A percentile compares a stretch with the other conserved stretches of the same genome.
phyloP scores from a whole-genome alignment of 2,329 filamentous ascomycete species.

The Arachnomyces sp. region DNA sequence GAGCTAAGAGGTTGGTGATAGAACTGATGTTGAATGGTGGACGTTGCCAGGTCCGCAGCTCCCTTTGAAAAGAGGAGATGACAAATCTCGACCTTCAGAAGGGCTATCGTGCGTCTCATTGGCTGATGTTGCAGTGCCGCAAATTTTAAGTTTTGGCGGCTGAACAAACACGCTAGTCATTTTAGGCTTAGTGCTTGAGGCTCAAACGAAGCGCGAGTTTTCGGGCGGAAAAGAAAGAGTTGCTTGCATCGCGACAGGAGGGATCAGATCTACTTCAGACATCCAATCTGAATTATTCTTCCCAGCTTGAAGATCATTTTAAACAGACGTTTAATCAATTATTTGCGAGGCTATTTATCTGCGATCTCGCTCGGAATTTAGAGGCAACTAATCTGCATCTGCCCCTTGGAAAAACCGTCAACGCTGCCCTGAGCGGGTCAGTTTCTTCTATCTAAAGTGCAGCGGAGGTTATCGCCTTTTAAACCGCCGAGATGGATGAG shows the following conservation, averaged over 20 bases:
- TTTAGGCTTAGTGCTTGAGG: constrained; percentile 8
- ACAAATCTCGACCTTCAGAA: too few species aligned
- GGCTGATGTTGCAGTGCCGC: not conserved
- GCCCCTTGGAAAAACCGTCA: constrained; percentile 22
- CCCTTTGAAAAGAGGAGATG: too few species aligned
- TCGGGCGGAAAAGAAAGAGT: constrained; percentile 10
- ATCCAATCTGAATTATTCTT: constrained; percentile 4
- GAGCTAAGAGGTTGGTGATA: too few species aligned
- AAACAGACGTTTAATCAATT: too few species aligned
- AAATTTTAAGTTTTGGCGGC: not conserved
- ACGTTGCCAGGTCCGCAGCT: too few species aligned
- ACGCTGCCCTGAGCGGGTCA: constrained; percentile 3
- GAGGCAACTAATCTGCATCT: too few species aligned
- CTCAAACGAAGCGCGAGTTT: constrained; percentile 13
- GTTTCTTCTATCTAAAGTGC: constrained; percentile 21
- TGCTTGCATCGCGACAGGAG: constrained; percentile 10
- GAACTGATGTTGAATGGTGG: too few species aligned
- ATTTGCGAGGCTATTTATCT: too few species aligned
- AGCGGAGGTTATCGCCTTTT: constrained; percentile 12
- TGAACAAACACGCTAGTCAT: constrained; percentile 7
- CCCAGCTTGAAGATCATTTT: not conserved
- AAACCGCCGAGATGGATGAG: constrained; percentile 30
- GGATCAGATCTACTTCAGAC: constrained; percentile 4
- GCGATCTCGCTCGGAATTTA: too few species aligned
- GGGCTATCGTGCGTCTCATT: too few species aligned